Evolutionary conservation across 805 yeast genomes (phyloP).

Genomic region (Candida insectorum): DNA sequence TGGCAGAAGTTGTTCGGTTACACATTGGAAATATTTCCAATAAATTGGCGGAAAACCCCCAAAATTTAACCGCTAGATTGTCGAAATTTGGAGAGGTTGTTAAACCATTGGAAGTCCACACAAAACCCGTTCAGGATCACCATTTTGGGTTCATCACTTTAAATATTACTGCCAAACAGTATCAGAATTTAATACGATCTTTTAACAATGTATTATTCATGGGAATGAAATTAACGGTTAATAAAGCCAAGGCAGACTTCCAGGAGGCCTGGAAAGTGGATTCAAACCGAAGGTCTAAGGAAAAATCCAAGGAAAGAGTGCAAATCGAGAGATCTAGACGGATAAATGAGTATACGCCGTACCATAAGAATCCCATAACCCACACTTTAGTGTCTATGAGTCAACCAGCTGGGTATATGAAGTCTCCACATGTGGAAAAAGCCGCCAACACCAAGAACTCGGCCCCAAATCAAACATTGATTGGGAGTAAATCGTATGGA

Average conservation of each 20-base stretch:
- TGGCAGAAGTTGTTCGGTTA: conserved; percentile 25
- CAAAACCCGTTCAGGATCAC: conserved; percentile 52
- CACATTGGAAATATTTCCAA: conserved; percentile 70
- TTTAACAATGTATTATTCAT: conserved; percentile 73
- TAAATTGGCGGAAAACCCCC: conserved; percentile 41
- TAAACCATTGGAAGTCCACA: conserved; percentile 46
- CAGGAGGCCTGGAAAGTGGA: conserved; percentile 45
- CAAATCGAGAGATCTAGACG: conserved; percentile 31
- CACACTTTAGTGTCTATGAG: conserved; percentile 15
- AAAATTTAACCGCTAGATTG: conserved; percentile 54
- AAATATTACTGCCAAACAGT: conserved; percentile 43
- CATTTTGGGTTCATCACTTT: conserved; percentile 69
- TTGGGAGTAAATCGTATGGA: conserved; percentile 35
- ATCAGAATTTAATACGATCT: conserved; percentile 48
- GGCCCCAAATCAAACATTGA: conserved; percentile 26
- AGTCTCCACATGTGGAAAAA: conserved; percentile 31
- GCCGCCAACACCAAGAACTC: conserved; percentile 34
- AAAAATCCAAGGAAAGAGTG: conserved; percentile 15
- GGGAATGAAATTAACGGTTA: conserved; percentile 64
- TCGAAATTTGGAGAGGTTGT: conserved; percentile 57
- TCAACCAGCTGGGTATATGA: conserved; percentile 23
- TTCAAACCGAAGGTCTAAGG: conserved; percentile 33
- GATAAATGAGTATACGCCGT: conserved; percentile 40
- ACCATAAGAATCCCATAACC: conserved; percentile 20
- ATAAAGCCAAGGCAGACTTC: conserved; percentile 59